These are phyloP conservation scores for Lasiosphaeris hirsuta DNA, from an alignment of 495 filamentous ascomycete species.

Conservation along the genomic window DNA sequence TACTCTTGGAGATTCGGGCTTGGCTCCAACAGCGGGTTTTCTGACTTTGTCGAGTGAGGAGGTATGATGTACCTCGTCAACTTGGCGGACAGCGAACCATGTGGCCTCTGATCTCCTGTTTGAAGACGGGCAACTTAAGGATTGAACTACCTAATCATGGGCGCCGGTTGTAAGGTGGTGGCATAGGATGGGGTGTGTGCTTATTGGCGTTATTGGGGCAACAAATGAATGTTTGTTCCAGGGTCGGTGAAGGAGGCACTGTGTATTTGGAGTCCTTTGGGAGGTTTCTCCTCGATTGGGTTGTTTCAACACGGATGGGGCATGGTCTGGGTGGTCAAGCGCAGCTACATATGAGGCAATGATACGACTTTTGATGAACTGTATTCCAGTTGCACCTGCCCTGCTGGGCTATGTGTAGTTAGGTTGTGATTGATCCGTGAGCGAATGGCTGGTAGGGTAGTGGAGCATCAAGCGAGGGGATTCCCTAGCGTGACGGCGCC, in stretches of 20 bases:
- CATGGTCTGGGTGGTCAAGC: not conserved
- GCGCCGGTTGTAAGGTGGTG: not conserved
- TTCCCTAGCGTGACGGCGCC: too few species aligned
- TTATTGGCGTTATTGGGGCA: not conserved
- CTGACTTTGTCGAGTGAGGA: too few species aligned
- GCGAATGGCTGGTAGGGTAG: not conserved
- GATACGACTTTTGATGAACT: not conserved
- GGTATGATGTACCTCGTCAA: too few species aligned
- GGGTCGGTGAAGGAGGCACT: slow-evolving; percentile 21
- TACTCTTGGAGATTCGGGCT: too few species aligned
- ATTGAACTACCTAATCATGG: not conserved
- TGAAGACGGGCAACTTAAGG: too few species aligned
- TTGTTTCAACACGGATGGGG: not conserved
- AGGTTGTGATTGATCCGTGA: not conserved
- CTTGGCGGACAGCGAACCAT: too few species aligned
- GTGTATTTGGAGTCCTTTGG: slow-evolving; percentile 9
- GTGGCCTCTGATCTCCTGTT: too few species aligned
- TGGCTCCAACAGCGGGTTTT: too few species aligned
- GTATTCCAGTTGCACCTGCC: not conserved
- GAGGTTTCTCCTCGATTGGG: not conserved
- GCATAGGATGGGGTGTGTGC: slow-evolving; percentile 2
- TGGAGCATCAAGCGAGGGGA: too few species aligned
- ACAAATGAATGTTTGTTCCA: not conserved
- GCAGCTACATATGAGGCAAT: slow-evolving; percentile 1
- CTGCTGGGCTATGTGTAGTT: not conserved